These are phyloP conservation scores for Globisporangium apiculatum DNA, from an alignment of 352 stramenopile species.

Conservation along the genomic window DNA sequence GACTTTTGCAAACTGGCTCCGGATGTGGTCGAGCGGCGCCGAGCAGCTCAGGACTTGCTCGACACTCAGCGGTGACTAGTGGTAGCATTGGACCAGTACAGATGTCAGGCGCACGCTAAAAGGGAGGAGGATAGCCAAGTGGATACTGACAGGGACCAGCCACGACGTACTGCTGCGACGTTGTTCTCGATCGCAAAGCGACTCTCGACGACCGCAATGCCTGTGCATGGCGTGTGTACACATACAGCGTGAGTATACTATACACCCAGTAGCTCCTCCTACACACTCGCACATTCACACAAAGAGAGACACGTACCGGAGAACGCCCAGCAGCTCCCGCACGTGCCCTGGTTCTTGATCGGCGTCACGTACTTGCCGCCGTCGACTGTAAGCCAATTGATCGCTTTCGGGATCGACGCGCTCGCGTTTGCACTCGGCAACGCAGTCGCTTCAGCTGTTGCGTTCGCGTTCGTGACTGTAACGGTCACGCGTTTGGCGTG, in stretches of 20 bases:
- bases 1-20: conserved; percentile 55
- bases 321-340: conserved; percentile 92
- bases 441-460: background rate
- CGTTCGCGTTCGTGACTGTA: conserved; percentile 14
- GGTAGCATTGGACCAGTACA: background rate
- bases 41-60: conserved; percentile 84
- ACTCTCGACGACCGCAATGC: conserved; percentile 63
- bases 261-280: background rate
- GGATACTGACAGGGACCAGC: background rate
- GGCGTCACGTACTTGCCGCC: conserved; percentile 81
- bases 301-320: conserved; percentile 21
- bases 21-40: conserved; percentile 56
- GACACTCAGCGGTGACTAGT: conserved; percentile 59
- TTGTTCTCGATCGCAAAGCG: conserved; percentile 74
- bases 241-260: background rate
- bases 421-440: conserved; percentile 13
- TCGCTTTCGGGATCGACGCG: conserved; percentile 23
- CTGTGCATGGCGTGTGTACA: conserved; percentile 8
- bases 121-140: background rate
- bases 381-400: conserved; percentile 69
- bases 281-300: background rate
- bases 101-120: background rate
- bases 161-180: conserved; percentile 32
- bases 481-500: conserved; percentile 5
- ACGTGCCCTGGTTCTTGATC: conserved; percentile 91